Evolutionary conservation across 1,139 yeast genomes (phyloP).

Genomic region (Entelexis sorbosivorans): DNA sequence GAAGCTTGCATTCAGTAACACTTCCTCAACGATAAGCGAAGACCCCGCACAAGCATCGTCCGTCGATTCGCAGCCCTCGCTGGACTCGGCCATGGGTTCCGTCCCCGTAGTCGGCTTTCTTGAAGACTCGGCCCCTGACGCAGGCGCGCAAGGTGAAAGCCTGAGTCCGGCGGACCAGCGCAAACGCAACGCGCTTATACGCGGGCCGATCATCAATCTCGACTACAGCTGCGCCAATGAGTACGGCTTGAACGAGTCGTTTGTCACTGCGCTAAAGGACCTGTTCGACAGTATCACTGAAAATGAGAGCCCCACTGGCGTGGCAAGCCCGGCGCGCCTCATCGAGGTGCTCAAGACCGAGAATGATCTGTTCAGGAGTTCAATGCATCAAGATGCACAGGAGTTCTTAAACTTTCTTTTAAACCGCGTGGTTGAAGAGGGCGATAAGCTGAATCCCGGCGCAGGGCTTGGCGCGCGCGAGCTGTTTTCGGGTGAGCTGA

Average conservation of each 20-base stretch:
- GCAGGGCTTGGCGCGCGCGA: constrained; percentile 43
- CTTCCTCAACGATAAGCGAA: neutral
- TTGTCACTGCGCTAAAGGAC: constrained; percentile 71
- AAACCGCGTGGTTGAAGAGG: constrained; percentile 67
- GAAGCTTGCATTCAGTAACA: neutral
- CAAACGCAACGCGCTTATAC: constrained; percentile 64
- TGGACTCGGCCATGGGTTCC: neutral
- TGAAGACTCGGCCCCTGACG: neutral
- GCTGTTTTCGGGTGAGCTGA: constrained; percentile 72
- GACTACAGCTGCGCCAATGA: constrained; percentile 49
- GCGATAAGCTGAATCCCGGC: constrained; percentile 32
- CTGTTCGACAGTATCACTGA: constrained; percentile 76
- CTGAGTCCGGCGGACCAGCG: constrained; percentile 36
- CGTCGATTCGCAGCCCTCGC: neutral
- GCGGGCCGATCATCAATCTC: constrained; percentile 75
- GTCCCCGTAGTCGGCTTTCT: constrained; percentile 6
- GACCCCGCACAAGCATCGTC: neutral
- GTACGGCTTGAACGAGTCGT: constrained; percentile 42
- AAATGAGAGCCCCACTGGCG: constrained; percentile 58
- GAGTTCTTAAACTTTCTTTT: constrained; percentile 82
- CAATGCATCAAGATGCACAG: constrained; percentile 98
- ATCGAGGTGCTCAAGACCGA: constrained; percentile 67
- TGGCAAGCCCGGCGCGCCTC: constrained; percentile 69
- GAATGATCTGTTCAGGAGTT: constrained; percentile 73
- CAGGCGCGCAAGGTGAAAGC: constrained; percentile 5